Conservation (phyloP, 179 eudicot species). For the Silene vulgaris region DNA sequence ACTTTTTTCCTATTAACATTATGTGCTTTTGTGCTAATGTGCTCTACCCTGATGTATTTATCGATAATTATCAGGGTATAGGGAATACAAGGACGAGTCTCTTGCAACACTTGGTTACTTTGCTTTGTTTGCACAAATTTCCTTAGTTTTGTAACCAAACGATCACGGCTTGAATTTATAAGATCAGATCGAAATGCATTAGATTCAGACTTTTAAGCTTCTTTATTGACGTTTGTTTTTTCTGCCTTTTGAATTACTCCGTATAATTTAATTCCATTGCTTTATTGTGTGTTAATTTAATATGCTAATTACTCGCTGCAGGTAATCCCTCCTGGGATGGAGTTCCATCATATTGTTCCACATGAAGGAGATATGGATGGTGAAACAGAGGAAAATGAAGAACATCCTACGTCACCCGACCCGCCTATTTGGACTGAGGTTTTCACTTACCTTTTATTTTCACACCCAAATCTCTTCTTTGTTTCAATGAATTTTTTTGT, state of each 20-base stretch:
- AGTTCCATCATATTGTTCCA: conserved; percentile 71
- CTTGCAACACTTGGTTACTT: not conserved
- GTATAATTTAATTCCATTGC: not conserved
- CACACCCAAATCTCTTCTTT: not conserved
- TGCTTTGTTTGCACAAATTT: no score
- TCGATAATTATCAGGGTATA: not conserved
- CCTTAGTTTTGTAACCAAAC: no score
- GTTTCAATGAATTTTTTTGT: not conserved
- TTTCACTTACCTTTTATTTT: not conserved
- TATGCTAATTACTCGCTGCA: conserved; percentile 24
- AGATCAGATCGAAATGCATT: no score
- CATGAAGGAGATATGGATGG: conserved; percentile 69
- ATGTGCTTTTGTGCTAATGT: not conserved
- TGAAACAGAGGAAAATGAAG: conserved; percentile 63
- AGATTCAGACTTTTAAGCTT: no score
- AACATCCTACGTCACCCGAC: conserved; percentile 46
- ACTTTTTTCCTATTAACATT: not conserved
- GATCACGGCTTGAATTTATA: no score
- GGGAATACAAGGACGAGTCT: not conserved
- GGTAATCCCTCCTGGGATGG: conserved; percentile 98
- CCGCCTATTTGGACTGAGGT: conserved; percentile 65
- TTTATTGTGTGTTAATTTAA: conserved; percentile 6
- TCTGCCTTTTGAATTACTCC: not conserved
- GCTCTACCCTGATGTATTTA: not conserved
- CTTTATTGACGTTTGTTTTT: no score